A percentile compares a stretch with the other conserved stretches of the same genome.
Conservation (phyloP, 495 filamentous ascomycete species). For the Aspergillus mulundensis region DNA sequence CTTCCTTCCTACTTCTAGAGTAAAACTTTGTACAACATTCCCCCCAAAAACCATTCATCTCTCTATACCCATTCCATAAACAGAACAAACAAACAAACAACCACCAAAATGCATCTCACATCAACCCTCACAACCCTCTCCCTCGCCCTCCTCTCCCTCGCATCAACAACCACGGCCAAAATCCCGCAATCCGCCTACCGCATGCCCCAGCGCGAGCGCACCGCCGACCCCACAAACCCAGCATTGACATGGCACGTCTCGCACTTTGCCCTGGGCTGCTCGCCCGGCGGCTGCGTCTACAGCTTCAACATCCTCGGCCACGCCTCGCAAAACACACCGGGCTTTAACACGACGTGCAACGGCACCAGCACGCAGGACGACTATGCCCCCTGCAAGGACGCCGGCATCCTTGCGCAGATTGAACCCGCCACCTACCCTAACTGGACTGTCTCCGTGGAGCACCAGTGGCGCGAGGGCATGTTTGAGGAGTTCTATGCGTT, state of each 20-base stretch:
- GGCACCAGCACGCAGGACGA: slow-evolving; percentile 25
- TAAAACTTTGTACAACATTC: neutral
- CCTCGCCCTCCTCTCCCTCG: slow-evolving; percentile 10
- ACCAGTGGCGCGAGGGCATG: slow-evolving; percentile 26
- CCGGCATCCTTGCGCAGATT: slow-evolving; percentile 26
- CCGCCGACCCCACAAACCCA: slow-evolving; percentile 18
- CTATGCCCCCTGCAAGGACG: slow-evolving; percentile 25
- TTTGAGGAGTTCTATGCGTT: slow-evolving; percentile 19
- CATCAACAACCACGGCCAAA: slow-evolving; percentile 8
- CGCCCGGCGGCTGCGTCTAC: slow-evolving; percentile 34
- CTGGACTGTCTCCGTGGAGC: slow-evolving; percentile 36
- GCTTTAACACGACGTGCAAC: slow-evolving; percentile 39
- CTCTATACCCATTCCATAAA: neutral
- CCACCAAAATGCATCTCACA: slow-evolving; percentile 29
- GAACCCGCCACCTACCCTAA: slow-evolving; percentile 18
- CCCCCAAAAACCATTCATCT: neutral
- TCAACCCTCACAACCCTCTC: too few species aligned
- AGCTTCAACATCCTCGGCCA: slow-evolving; percentile 33
- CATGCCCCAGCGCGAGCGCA: slow-evolving; percentile 6
- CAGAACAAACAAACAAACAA: neutral
- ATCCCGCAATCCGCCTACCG: slow-evolving; percentile 14
- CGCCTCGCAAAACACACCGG: slow-evolving; percentile 29
- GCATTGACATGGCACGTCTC: slow-evolving; percentile 30
- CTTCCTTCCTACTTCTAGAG: neutral
- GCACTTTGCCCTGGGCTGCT: slow-evolving; percentile 32